Conservation (phyloP, 2,329 filamentous ascomycete genomes). For the Aspergillus costaricaensis region DNA sequence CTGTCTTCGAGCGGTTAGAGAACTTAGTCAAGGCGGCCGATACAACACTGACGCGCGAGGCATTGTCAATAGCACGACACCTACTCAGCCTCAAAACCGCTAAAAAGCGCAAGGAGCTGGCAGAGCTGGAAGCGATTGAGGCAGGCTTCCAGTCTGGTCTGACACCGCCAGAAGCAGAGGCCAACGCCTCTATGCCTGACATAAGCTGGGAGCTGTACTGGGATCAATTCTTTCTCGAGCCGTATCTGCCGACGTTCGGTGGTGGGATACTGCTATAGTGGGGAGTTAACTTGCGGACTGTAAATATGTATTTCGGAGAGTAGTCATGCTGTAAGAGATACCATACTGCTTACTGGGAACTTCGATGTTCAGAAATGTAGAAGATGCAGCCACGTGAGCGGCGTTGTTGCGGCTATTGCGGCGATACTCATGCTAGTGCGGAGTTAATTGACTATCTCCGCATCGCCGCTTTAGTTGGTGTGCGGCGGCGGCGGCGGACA, state of each 20-base stretch:
- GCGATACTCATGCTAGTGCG: slow-evolving; percentile 15
- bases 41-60: slow-evolving; percentile 30
- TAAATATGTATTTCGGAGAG: not conserved
- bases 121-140: slow-evolving; percentile 32
- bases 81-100: slow-evolving; percentile 30
- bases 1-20: slow-evolving; percentile 30
- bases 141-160: slow-evolving; percentile 19
- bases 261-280: slow-evolving; percentile 21
- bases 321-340: no score
- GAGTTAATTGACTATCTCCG: slow-evolving; percentile 12
- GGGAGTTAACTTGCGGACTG: not conserved
- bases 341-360: no score
- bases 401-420: slow-evolving; percentile 21
- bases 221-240: slow-evolving; percentile 36
- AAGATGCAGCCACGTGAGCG: not conserved
- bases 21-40: slow-evolving; percentile 28
- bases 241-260: slow-evolving; percentile 30
- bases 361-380: no score
- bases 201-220: slow-evolving; percentile 28
- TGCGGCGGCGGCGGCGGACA: slow-evolving; percentile 22
- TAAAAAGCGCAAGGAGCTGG: slow-evolving; percentile 34
- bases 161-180: slow-evolving; percentile 13
- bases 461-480: slow-evolving; percentile 9
- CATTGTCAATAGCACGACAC: slow-evolving; percentile 32
- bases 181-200: slow-evolving; percentile 20